Conservation (phyloP, 106 monocot species). For the Allium fistulosum region DNA sequence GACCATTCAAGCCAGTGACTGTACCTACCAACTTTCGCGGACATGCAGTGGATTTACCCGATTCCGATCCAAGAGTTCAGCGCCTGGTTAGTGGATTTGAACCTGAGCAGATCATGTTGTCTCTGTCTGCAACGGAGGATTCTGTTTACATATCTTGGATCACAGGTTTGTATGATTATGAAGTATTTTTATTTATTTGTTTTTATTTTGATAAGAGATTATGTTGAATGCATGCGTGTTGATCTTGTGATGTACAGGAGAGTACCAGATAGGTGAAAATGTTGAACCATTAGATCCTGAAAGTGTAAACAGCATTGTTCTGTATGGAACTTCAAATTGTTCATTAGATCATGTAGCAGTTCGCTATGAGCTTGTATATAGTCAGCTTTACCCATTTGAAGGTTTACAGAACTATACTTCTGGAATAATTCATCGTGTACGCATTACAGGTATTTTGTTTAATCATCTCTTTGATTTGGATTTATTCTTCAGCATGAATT, state of each 20-base stretch:
- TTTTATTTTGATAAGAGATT: background rate
- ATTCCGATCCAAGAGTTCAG: conserved; percentile 41
- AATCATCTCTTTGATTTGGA: background rate
- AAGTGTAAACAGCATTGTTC: conserved; percentile 38
- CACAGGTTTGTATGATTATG: conserved; percentile 20
- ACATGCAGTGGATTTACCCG: conserved; percentile 58
- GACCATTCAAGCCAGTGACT: conserved; percentile 62
- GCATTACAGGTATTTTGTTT: conserved; percentile 41
- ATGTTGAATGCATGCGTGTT: background rate
- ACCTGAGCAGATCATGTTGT: conserved; percentile 72
- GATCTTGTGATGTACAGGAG: conserved; percentile 24
- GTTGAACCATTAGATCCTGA: conserved; percentile 60
- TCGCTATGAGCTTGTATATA: conserved; percentile 70
- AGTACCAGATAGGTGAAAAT: conserved; percentile 65
- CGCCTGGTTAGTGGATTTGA: conserved; percentile 28
- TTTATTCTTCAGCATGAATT: background rate
- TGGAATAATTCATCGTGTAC: conserved; percentile 92
- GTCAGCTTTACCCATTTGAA: conserved; percentile 73
- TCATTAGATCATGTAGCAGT: conserved; percentile 23
- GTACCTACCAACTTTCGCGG: conserved; percentile 30
- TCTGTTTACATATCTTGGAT: conserved; percentile 75
- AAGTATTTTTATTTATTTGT: background rate
- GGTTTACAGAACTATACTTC: conserved; percentile 81
- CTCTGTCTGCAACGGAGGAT: conserved; percentile 42
- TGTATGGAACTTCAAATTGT: conserved; percentile 24